phyloP scores from a whole-genome alignment of 179 eudicot genomes.

The Vitellaria paradoxa region DNA sequence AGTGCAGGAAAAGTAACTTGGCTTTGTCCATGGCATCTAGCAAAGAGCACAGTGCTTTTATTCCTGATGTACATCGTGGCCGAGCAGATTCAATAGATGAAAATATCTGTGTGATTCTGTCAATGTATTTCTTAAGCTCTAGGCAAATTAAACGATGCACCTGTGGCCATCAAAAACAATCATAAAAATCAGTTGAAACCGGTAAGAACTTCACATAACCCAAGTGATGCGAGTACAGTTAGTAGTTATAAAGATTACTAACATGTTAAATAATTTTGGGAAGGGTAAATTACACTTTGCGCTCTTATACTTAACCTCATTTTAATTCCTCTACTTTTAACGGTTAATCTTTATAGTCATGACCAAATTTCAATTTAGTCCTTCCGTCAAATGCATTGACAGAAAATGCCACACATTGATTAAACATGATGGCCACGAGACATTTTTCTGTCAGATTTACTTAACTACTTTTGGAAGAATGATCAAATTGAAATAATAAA shows the following conservation, averaged over 20 bases:
- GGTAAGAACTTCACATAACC: background rate
- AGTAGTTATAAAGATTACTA: background rate
- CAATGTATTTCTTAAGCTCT: slow-evolving; percentile 40
- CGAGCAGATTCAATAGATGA: slow-evolving; percentile 65
- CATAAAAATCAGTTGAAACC: background rate
- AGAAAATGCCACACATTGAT: too few species aligned
- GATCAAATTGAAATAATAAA: too few species aligned
- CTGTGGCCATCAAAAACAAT: slow-evolving; percentile 31
- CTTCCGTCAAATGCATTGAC: too few species aligned
- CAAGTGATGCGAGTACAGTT: background rate
- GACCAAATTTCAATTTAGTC: too few species aligned
- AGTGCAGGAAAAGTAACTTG: slow-evolving; percentile 41
- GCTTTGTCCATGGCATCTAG: slow-evolving; percentile 50
- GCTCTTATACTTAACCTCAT: too few species aligned
- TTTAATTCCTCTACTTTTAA: too few species aligned
- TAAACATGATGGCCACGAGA: too few species aligned
- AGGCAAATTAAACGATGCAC: slow-evolving; percentile 66
- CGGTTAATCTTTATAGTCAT: too few species aligned
- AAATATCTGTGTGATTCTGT: slow-evolving; percentile 35
- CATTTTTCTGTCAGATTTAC: too few species aligned
- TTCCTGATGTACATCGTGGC: slow-evolving; percentile 61
- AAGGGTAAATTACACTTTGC: too few species aligned
- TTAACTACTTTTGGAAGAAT: too few species aligned
- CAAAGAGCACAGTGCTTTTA: slow-evolving; percentile 54
- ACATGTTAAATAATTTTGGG: background rate